These are phyloP conservation scores for Neofusicoccum kwambonambiense DNA, from an alignment of 2,329 filamentous ascomycete genomes.

Conservation along the genomic window DNA sequence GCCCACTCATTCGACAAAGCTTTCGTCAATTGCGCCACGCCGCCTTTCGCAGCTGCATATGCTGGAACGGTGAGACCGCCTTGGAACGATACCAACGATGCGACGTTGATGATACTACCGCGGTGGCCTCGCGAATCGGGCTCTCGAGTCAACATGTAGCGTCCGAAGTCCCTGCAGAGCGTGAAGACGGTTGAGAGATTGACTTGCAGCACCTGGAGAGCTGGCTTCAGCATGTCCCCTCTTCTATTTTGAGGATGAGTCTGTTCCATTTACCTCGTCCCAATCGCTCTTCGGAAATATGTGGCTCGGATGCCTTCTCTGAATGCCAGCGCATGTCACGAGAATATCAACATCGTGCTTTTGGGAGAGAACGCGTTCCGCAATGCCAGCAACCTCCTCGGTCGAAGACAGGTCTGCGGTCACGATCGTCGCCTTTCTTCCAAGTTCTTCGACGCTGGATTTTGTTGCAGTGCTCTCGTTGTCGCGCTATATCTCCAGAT, in stretches of 20 bases:
- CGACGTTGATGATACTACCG: conserved; percentile 81
- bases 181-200: conserved; percentile 82
- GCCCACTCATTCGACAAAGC: conserved; percentile 85
- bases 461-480: not conserved
- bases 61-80: conserved; percentile 85
- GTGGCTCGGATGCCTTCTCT: conserved; percentile 72
- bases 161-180: conserved; percentile 71
- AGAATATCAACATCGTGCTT: conserved; percentile 70
- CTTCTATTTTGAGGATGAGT: not conserved
- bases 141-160: conserved; percentile 67
- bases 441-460: not conserved
- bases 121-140: conserved; percentile 52
- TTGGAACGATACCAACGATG: conserved; percentile 77
- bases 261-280: conserved; percentile 58
- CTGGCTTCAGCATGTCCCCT: not conserved
- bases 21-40: conserved; percentile 81
- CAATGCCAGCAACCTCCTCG: conserved; percentile 58
- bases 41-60: conserved; percentile 83
- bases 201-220: conserved; percentile 66
- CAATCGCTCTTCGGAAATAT: conserved; percentile 76
- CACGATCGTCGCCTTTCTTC: not conserved
- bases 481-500: not conserved
- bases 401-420: not conserved
- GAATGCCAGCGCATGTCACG: conserved; percentile 84
- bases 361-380: conserved; percentile 60